Evolutionary conservation across 1,284 basidiomycete species (phyloP), one percentile per base, ranked within the genome.

Genomic region (Naganishia cerealis): DNA sequence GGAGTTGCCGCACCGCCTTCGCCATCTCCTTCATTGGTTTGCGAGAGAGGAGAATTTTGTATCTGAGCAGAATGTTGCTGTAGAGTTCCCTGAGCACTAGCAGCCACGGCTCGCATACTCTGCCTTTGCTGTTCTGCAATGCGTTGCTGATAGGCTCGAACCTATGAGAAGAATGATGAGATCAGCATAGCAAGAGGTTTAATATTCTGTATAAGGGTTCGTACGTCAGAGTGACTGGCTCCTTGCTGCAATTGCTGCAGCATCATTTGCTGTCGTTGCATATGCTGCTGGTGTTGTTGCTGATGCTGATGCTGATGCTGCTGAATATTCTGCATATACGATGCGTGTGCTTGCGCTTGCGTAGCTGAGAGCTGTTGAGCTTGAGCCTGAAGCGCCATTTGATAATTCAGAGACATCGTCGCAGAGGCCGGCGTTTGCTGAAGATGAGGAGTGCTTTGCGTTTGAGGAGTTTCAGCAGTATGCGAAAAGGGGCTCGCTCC

Each of bases 341-440:
- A 67, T 50, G 70, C 67, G 52, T 77, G 75, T 50, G 72, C 72
- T 24, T 73, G 74, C 61, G 72, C 71, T 58, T 71, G 70, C 42
- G 57, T 33, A 21, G 57, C 61, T 15, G 63, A 56, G 33, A 66
- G 57, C 15, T 65, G 57, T 53, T 71, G 69, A 15, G 67, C 67
- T 54, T 72, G 73, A 39, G 72, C 71, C 67, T 71, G 71, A 61
- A 70, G 38, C 13, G 65, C 65, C 57, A 70, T 66, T 21, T 66
- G 57, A 18, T 67, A 66, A 42, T 59, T 67, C 10, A 67, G 56
- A 8, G 65, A 59, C 15, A 63, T 36, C 9, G 54, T 63, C 10
- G 53, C 43, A 9, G 59, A 63, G 5, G 53, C 61, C n/a, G 61
- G 61, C 16, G 61, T 63, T 42, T 63, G 61, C 16, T 63, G 61